Evolutionary conservation across 2,329 filamentous ascomycete genomes (phyloP), one percentile per base, ranked within the genome.

Genomic region (Alternaria sp.): DNA sequence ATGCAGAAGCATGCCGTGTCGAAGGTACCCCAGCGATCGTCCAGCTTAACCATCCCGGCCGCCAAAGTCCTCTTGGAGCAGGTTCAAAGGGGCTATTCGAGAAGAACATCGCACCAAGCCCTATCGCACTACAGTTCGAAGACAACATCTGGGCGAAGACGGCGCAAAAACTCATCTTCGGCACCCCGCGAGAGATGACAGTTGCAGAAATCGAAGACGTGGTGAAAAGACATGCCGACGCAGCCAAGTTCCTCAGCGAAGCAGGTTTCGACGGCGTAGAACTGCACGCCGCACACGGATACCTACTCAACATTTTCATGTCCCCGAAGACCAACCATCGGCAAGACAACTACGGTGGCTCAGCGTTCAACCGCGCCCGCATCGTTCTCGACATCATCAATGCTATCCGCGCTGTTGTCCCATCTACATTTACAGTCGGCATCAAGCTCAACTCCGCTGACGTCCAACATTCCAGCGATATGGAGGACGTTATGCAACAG

Each of bases 41-140:
- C 5, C 88, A 91, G 72, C 79, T 91, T 61, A 84, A 82, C 55
- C 89, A 91, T 70, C 87, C 89, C 0, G 89, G 89, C 11, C 81
- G 88, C 0, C 87, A 90, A 73, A 81, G 80, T 10, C 73, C 77
- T 6, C 51, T 68, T 8, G 65, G 67, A 6, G 77, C 85, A n/a
- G 82, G 86, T 57, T 69, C 77, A 36, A 69, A 84, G 62, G 82
- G 84, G 0, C 78, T 74, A 46, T 70, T 70, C 50, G 62, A 62
- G 5, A 66, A 67, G 43, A 53, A 66, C 4, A 65, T 75, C 13
- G 71, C 70, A 7, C 71, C 87, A 17, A 83, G 81, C 6, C 83
- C 85, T 1, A 82, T 82, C 13, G 82, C 78, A 52, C 68, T 82
- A 12, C 53, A 62, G 2, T 56, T 76, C 9, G 73, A 73, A 5